Evolutionary conservation across 2,329 filamentous ascomycete species (phyloP).

Genomic region (Fusarium phyllophilum): DNA sequence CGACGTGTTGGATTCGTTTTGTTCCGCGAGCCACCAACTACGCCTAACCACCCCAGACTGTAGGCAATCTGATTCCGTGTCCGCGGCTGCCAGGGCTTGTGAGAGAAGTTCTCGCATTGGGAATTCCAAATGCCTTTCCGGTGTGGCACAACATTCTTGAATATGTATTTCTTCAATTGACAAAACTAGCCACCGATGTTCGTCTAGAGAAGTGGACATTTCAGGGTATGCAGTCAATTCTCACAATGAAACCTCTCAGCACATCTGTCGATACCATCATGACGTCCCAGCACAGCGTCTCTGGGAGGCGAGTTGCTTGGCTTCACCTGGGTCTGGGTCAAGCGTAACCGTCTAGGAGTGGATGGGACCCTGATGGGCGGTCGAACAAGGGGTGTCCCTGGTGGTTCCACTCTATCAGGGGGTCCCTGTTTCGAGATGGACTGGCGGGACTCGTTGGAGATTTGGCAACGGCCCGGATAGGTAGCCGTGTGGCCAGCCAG

Average conservation of each 20-base stretch:
- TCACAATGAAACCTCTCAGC: conserved; percentile 31
- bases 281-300: conserved; percentile 41
- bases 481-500: conserved; percentile 49
- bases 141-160: not conserved
- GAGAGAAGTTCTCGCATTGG: conserved; percentile 11
- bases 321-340: conserved; percentile 29
- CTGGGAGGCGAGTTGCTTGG: conserved; percentile 43
- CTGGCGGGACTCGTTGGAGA: conserved; percentile 39
- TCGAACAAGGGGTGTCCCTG: conserved; percentile 14
- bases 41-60: conserved; percentile 34
- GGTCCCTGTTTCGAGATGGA: conserved; percentile 26
- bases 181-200: not conserved
- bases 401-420: conserved; percentile 15
- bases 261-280: conserved; percentile 30
- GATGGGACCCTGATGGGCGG: conserved; percentile 43
- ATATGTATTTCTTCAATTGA: not conserved
- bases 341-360: conserved; percentile 2
- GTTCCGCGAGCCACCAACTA: conserved; percentile 30
- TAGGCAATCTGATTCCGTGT: conserved; percentile 37
- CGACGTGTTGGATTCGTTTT: conserved; percentile 40
- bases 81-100: conserved; percentile 27
- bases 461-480: conserved; percentile 50
- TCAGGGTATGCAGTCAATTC: conserved; percentile 27
- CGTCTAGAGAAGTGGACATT: conserved; percentile 14
- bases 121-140: not conserved